phyloP scores from a whole-genome alignment of 129 eudicot species.

The Artemisia argyi region DNA sequence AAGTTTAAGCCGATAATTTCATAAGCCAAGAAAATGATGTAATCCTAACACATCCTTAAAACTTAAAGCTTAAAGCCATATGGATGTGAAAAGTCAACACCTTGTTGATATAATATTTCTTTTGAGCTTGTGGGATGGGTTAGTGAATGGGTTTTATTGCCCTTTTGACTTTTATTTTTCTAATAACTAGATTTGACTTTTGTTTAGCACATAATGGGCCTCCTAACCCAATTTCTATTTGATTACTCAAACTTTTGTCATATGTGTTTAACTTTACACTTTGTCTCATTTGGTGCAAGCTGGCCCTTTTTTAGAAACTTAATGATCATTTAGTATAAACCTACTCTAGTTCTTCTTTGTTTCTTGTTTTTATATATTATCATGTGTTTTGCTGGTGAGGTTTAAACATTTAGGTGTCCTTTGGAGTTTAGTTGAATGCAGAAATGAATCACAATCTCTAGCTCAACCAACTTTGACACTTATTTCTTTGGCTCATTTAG shows the following conservation, averaged over 20 bases:
- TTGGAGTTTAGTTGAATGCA: too few relatives aligned
- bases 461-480: too few relatives aligned
- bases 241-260: conserved; percentile 9
- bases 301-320: neutral
- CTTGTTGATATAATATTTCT: conserved; percentile 11
- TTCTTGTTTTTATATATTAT: neutral
- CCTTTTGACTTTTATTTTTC: conserved; percentile 11
- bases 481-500: too few relatives aligned
- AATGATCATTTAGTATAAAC: neutral
- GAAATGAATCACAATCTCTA: too few relatives aligned
- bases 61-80: conserved; percentile 9
- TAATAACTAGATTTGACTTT: conserved; percentile 20
- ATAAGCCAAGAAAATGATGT: too few relatives aligned
- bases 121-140: conserved; percentile 7
- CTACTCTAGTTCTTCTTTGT: neutral
- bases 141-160: conserved; percentile 19
- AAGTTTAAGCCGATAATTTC: too few relatives aligned
- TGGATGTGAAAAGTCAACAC: conserved; percentile 22
- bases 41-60: neutral
- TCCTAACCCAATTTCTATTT: neutral
- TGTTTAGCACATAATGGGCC: neutral
- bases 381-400: neutral
- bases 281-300: conserved; percentile 16
- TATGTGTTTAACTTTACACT: neutral
- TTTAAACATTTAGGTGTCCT: too few relatives aligned